A percentile compares a stretch with the other conserved stretches of the same genome.
phyloP scores from a whole-genome alignment of 2,329 filamentous ascomycete genomes.

The Didymella glomerata region DNA sequence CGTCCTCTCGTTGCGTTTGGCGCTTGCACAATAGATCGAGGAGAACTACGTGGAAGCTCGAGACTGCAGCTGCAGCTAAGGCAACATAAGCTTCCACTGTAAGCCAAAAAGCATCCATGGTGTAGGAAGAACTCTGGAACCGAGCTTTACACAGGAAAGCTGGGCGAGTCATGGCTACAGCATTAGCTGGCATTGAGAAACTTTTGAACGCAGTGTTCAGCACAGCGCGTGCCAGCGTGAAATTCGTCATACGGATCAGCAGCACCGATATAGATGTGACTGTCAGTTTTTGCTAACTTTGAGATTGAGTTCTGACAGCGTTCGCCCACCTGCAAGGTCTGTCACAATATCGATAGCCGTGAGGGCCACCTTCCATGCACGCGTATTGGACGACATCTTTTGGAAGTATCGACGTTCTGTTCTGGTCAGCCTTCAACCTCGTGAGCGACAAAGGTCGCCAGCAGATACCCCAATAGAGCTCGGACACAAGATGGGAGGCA shows the following conservation, averaged over 20 bases:
- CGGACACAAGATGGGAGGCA: conserved; percentile 25
- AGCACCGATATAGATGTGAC: conserved; percentile 23
- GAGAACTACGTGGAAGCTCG: conserved; percentile 25
- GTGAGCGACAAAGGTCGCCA: background rate
- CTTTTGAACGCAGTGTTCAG: conserved; percentile 28
- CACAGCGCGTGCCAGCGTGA: conserved; percentile 18
- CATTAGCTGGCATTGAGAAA: conserved; percentile 21
- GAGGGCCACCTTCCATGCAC: conserved; percentile 18
- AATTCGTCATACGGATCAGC: conserved; percentile 30
- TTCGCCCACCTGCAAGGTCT: conserved; percentile 23
- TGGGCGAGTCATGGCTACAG: conserved; percentile 1
- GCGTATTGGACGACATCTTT: conserved; percentile 4
- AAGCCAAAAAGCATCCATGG: conserved; percentile 21
- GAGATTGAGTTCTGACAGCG: background rate
- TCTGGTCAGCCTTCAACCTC: conserved; percentile 14
- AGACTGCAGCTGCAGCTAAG: conserved; percentile 23
- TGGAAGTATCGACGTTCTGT: conserved; percentile 21
- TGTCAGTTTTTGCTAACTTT: conserved; percentile 12
- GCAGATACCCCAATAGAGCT: conserved; percentile 7
- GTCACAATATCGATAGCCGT: conserved; percentile 27
- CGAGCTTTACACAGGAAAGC: conserved; percentile 2
- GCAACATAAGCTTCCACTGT: conserved; percentile 23
- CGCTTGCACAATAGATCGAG: conserved; percentile 12
- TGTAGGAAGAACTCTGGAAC: conserved; percentile 14
- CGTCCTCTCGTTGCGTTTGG: conserved; percentile 1